These are phyloP conservation scores for Apiospora arundinis DNA, from an alignment of 2,329 filamentous ascomycete species.

Conservation along the genomic window DNA sequence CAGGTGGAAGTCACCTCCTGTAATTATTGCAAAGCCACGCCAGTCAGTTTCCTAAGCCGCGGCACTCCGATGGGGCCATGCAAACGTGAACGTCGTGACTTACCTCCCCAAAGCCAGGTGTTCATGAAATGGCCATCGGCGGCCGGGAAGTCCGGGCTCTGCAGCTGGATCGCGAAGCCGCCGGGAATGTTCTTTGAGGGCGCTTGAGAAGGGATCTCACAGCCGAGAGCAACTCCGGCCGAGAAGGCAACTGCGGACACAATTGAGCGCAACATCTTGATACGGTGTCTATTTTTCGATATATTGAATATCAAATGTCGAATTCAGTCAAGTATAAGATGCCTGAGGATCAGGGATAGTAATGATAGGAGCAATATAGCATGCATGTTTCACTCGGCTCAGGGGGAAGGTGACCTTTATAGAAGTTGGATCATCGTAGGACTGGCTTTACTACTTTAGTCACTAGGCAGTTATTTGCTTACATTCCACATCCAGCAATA, in stretches of 20 bases:
- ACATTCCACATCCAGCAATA: background rate
- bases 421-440: background rate
- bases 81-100: background rate
- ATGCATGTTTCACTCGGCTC: background rate
- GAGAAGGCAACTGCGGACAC: slow-evolving; percentile 24
- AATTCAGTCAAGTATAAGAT: no score
- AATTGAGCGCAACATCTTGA: background rate
- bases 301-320: background rate
- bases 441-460: background rate
- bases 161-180: slow-evolving; percentile 44
- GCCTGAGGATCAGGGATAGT: no score
- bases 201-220: slow-evolving; percentile 37
- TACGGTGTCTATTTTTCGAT: background rate
- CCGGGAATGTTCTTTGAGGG: slow-evolving; percentile 42
- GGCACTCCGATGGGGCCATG: no score
- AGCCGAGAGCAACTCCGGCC: slow-evolving; percentile 33
- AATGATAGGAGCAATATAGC: no score
- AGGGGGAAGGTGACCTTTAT: background rate
- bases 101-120: slow-evolving; percentile 44
- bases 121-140: slow-evolving; percentile 46
- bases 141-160: slow-evolving; percentile 44
- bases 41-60: background rate
- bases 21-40: background rate
- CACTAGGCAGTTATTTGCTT: background rate
- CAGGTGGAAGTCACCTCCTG: slow-evolving; percentile 45